Evolutionary conservation across 441 rosid genomes (phyloP), one percentile per base, ranked within the genome.

Genomic region (Corymbia citriodora): DNA sequence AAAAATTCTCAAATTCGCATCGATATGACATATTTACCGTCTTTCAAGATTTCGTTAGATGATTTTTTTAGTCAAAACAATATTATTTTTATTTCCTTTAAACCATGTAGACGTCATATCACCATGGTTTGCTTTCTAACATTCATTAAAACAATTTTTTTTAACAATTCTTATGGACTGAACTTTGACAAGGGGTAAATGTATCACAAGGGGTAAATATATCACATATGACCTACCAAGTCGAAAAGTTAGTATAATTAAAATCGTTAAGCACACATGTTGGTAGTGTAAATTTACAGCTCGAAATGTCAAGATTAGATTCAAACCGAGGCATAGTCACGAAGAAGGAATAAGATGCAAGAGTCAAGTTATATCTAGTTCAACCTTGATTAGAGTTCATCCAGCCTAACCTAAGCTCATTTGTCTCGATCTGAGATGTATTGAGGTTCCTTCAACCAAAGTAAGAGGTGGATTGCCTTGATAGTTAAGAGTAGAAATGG

Each of bases 41-140:
- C 63, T 12, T 57, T 57, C 13, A 1, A 57, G 13, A 57, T 57
- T 57, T 6, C 9, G 0, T 57, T 57, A 57, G 6, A 57, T 57
- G 23, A 57, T 57, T 0, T 4, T 57, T 23, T 57, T 57, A 9
- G 63, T 12, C 23, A 57, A 9, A 23, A 57, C 29, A 4, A 57
- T 1, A 57, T 57, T 21, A 0, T 57, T 57, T 57, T 23, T 57
- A 23, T 57, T 57, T 57, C 2, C 21, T 27, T 57, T 23, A 57
- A 57, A 27, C 23, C 29, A 0, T 1, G 9, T 0, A 27, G 29
- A 29, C 23, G 63, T 29, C 29, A 9, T 23, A 13, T 57, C 23
- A 57, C 9, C 13, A 57, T 6, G 1, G 0, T 57, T 23, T 57
- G 10, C 3, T 9, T 57, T 57, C 29, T 9, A 1, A 5, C 63